Conservation (phyloP, 2,329 filamentous ascomycete genomes). For the Cadophora luteo-olivacea region DNA sequence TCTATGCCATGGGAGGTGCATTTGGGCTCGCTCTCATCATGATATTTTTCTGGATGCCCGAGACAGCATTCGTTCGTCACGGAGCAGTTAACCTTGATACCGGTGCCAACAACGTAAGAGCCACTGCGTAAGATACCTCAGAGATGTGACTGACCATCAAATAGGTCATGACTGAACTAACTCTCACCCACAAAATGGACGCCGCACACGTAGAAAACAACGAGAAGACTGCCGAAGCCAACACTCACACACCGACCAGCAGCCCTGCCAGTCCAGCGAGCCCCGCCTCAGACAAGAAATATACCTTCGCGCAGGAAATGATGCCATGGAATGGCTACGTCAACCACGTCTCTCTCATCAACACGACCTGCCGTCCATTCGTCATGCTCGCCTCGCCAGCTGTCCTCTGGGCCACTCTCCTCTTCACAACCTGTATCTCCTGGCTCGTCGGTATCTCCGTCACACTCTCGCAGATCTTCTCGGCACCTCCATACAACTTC, state of each 20-base stretch:
- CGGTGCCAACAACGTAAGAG: constrained; percentile 39
- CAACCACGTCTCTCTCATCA: constrained; percentile 45
- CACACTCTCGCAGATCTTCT: constrained; percentile 50
- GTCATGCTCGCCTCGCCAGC: constrained; percentile 43
- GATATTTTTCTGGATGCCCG: constrained; percentile 52
- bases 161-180: constrained; percentile 29
- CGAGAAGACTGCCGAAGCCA: constrained; percentile 26
- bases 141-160: not conserved
- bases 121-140: not conserved
- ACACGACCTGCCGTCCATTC: constrained; percentile 41
- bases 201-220: constrained; percentile 39
- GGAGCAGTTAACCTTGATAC: constrained; percentile 48
- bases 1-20: constrained; percentile 51
- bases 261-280: not conserved
- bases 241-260: constrained; percentile 8
- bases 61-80: constrained; percentile 46
- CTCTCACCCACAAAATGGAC: constrained; percentile 33
- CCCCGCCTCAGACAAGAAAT: constrained; percentile 31
- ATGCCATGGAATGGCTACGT: constrained; percentile 49
- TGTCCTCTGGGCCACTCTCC: constrained; percentile 48
- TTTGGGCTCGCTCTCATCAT: constrained; percentile 48
- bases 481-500: constrained; percentile 37
- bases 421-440: constrained; percentile 49
- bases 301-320: constrained; percentile 43
- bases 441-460: constrained; percentile 54